Conservation (phyloP, 1,139 yeast species). For the Trichomonascaceae sp. region DNA sequence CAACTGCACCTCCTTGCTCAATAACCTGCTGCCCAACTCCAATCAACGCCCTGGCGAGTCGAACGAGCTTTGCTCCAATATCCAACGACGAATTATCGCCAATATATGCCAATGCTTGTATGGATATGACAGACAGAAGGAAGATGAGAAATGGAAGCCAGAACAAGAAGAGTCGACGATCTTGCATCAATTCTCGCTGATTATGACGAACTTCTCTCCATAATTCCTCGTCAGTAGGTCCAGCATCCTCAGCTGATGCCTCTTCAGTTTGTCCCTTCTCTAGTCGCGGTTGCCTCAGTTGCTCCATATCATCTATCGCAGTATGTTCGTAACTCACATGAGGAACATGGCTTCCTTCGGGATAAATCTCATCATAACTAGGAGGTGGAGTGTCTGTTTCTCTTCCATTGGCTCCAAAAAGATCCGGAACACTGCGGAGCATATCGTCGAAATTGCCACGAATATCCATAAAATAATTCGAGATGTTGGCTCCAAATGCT, state of each 20-base stretch:
- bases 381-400: slow-evolving; percentile 40
- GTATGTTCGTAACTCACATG: slow-evolving; percentile 34
- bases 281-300: slow-evolving; percentile 9
- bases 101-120: slow-evolving; percentile 17
- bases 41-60: slow-evolving; percentile 2
- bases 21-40: background rate
- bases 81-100: slow-evolving; percentile 10
- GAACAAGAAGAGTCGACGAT: slow-evolving; percentile 77
- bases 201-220: slow-evolving; percentile 25
- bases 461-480: slow-evolving; percentile 5
- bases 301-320: slow-evolving; percentile 16
- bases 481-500: background rate
- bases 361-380: slow-evolving; percentile 75
- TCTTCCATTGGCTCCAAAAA: background rate
- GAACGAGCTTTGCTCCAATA: background rate
- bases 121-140: slow-evolving; percentile 24
- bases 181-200: slow-evolving; percentile 62
- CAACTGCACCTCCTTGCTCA: background rate
- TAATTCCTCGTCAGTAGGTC: slow-evolving; percentile 22
- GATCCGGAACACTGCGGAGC: slow-evolving; percentile 7
- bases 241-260: too few relatives aligned
- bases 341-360: slow-evolving; percentile 43
- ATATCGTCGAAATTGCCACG: slow-evolving; percentile 9
- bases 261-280: background rate
- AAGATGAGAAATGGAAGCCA: slow-evolving; percentile 42